phyloP scores from a whole-genome alignment of 768 basidiomycete genomes.

The Tylopilus sp. region DNA sequence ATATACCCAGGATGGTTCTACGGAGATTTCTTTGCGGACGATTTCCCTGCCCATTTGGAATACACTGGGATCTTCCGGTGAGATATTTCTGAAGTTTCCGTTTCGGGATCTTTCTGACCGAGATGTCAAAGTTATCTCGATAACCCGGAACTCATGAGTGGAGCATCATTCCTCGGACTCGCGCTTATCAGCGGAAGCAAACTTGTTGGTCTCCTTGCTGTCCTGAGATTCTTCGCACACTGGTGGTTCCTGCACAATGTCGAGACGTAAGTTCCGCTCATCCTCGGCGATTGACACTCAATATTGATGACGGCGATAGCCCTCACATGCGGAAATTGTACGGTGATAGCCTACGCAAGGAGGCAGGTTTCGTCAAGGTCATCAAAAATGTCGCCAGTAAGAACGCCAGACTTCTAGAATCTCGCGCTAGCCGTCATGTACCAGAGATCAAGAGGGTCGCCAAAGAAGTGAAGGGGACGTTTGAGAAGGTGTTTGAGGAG shows the following conservation, averaged over 20 bases:
- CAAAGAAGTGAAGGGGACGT: conserved; percentile 87
- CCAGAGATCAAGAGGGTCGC: conserved; percentile 83
- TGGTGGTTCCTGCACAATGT: conserved; percentile 96
- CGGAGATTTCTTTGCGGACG: conserved; percentile 94
- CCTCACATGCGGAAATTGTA: conserved; percentile 99
- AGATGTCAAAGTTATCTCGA: conserved; percentile 68
- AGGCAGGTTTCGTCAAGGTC: conserved; percentile 98
- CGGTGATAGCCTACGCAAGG: conserved; percentile 88
- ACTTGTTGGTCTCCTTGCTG: conserved; percentile 81
- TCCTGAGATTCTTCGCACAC: conserved; percentile 82
- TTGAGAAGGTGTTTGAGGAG: conserved; percentile 95
- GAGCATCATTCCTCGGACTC: conserved; percentile 92
- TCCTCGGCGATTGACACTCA: not conserved
- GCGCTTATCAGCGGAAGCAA: conserved; percentile 90
- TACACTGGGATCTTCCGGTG: conserved; percentile 98
- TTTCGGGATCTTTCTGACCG: not conserved
- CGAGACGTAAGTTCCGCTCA: conserved; percentile 65
- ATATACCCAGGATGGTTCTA: conserved; percentile 86
- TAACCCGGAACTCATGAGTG: conserved; percentile 95
- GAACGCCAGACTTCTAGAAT: conserved; percentile 74
- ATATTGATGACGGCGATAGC: conserved; percentile 38
- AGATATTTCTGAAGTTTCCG: conserved; percentile 9
- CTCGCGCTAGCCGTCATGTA: conserved; percentile 73
- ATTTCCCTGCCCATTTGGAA: conserved; percentile 84
- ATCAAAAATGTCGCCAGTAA: conserved; percentile 88